Evolutionary conservation across 441 rosid species (phyloP), one percentile per base, ranked within the genome.

Genomic region (Brassica hybrid): DNA sequence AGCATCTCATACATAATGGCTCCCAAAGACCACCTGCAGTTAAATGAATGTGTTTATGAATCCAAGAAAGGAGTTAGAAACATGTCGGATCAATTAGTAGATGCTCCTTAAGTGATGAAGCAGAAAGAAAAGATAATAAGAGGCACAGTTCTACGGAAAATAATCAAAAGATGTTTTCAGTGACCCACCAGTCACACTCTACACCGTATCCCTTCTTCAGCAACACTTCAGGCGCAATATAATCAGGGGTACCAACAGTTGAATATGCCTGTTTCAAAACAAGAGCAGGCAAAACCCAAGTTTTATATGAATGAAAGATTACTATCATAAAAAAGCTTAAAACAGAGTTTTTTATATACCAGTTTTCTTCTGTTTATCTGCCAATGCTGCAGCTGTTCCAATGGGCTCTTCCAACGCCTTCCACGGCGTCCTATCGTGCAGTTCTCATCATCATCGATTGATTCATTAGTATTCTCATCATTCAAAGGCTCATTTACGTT

Each of bases 1-100:
- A 93, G 98, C 98, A 95, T 95, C 83, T 93, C 98, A 79, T 95
- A 93, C 98, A 93, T 88, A 80, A 93, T 93, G 32, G 99, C 98
- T 77, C 98, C 98, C 62, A 93, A 96, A 16, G 99, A 95, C 98
- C 98, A 93, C 98, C 98, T 93, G 84, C 82, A 84, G 3, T 72
- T 70, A 81, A 59, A 56, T 19, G 61, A 80, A 45, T 59, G 76
- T 18, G 58, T 79, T 36, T 36, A 79, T 70, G 21, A 72, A 50
- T 65, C n/a, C 12, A 69, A 23, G 18, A 27, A 36, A 62, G 58
- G 56, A 25, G 16, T 5, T 52, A 67, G 57, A 41, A 14, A 66
- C n/a, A 11, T 23, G 32, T 45, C 9, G 0, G 38, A 60, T 71
- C 54, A 59, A 58, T 70, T 27, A 23, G 19, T 41, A 25, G 41